Evolutionary conservation across 129 eudicot genomes (phyloP).

Genomic region (Deinandra increscens): DNA sequence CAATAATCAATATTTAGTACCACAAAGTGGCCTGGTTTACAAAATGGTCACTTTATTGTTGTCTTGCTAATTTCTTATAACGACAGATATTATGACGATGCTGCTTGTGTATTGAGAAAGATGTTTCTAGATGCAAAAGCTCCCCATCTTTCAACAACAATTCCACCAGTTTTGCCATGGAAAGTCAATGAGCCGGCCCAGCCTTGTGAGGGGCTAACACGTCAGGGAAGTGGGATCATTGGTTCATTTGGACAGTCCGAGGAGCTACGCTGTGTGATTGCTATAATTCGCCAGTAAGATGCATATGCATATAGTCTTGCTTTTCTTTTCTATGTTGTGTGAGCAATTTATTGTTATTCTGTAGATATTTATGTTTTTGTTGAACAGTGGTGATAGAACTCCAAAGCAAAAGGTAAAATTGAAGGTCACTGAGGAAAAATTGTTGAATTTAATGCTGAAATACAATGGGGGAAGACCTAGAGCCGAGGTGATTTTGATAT

Average conservation of each 20-base stretch:
- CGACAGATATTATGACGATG: constrained; percentile 94
- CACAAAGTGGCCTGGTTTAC: background rate
- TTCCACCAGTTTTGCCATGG: constrained; percentile 95
- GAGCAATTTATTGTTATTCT: background rate
- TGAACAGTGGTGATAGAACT: constrained; percentile 97
- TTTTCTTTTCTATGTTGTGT: constrained; percentile 14
- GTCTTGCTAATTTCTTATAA: constrained; percentile 8
- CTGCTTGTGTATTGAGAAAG: constrained; percentile 95
- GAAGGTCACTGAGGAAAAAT: constrained; percentile 95
- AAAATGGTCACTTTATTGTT: background rate
- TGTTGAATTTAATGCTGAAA: constrained; percentile 85
- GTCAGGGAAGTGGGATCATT: constrained; percentile 96
- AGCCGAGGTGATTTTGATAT: constrained; percentile 65
- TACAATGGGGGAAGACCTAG: constrained; percentile 94
- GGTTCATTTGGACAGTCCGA: constrained; percentile 97
- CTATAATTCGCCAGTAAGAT: constrained; percentile 91
- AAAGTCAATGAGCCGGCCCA: constrained; percentile 78
- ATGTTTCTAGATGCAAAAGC: constrained; percentile 98
- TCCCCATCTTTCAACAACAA: constrained; percentile 91
- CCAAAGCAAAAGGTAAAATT: constrained; percentile 95
- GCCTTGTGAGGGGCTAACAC: constrained; percentile 86
- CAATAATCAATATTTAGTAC: background rate
- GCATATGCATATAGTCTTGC: constrained; percentile 7
- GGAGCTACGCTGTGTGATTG: constrained; percentile 98
- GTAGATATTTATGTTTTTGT: constrained; percentile 6